These are phyloP conservation scores for Pleoardoris graminearum DNA, from an alignment of 2,329 filamentous ascomycete species.

Conservation along the genomic window DNA sequence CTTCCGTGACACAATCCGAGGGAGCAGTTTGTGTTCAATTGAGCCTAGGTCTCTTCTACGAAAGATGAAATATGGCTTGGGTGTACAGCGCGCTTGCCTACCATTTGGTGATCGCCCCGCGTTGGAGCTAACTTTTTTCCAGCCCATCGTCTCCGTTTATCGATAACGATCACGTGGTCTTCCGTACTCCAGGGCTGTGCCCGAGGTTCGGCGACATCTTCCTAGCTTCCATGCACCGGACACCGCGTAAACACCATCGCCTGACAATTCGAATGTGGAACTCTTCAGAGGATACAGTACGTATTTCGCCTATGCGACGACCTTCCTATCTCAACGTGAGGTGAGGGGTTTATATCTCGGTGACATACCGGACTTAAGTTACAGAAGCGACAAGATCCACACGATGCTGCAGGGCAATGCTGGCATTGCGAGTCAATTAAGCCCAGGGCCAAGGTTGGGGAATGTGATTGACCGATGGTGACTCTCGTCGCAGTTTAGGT, in stretches of 20 bases:
- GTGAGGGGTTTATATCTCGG: not conserved
- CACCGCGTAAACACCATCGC: not conserved
- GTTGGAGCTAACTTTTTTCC: not conserved
- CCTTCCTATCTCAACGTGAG: not conserved
- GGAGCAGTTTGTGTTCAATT: too few species aligned
- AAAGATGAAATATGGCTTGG: not conserved
- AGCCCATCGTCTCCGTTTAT: conserved; percentile 2
- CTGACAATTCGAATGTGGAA: not conserved
- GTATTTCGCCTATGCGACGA: too few species aligned
- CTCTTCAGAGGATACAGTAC: not conserved
- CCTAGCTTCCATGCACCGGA: not conserved
- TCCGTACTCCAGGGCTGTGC: not conserved
- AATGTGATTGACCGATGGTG: not conserved
- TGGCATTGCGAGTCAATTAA: not conserved
- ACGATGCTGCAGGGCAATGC: too few species aligned
- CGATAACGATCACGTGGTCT: conserved; percentile 5
- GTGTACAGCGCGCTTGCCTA: not conserved
- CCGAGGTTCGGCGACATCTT: not conserved
- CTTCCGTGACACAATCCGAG: too few species aligned
- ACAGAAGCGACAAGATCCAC: too few species aligned
- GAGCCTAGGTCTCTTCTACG: not conserved
- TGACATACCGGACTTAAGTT: too few species aligned
- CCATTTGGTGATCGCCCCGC: not conserved
- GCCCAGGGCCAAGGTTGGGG: not conserved
- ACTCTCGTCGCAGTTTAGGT: not conserved